phyloP scores from a whole-genome alignment of 2,329 filamentous ascomycete species.

The Aspergillus glaucus region DNA sequence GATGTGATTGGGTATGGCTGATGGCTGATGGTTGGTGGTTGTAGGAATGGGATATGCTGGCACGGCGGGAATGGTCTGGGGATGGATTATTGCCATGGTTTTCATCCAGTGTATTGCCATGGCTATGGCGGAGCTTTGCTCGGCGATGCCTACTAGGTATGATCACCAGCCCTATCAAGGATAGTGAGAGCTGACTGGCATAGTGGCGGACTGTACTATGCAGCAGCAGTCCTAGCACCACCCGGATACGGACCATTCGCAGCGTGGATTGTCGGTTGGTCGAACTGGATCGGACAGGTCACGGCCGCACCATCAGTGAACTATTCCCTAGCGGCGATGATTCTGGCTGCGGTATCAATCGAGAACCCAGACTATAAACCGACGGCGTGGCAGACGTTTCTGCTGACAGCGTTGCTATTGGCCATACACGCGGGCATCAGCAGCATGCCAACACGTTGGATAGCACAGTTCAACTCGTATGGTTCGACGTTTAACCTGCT shows the following conservation, averaged over 20 bases:
- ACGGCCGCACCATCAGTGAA: conserved; percentile 62
- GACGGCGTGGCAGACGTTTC: conserved; percentile 60
- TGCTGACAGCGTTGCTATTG: conserved; percentile 62
- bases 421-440: conserved; percentile 61
- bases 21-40: conserved; percentile 2
- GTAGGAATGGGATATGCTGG: conserved; percentile 49
- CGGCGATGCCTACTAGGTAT: conserved; percentile 62
- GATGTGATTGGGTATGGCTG: not conserved
- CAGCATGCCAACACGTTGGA: conserved; percentile 64
- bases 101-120: conserved; percentile 66
- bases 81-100: conserved; percentile 66
- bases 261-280: conserved; percentile 65
- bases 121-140: conserved; percentile 65
- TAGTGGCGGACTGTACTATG: conserved; percentile 66
- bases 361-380: conserved; percentile 60
- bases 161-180: not conserved
- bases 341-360: conserved; percentile 64
- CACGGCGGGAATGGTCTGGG: conserved; percentile 65
- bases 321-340: conserved; percentile 63
- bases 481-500: conserved; percentile 67
- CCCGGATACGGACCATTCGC: conserved; percentile 60
- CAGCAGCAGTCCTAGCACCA: conserved; percentile 63
- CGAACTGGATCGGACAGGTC: conserved; percentile 63
- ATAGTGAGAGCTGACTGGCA: not conserved
- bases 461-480: conserved; percentile 63